Base-by-base conservation (phyloP, 768 basidiomycete genomes). In the Hypsizygus marmoreus region DNA sequence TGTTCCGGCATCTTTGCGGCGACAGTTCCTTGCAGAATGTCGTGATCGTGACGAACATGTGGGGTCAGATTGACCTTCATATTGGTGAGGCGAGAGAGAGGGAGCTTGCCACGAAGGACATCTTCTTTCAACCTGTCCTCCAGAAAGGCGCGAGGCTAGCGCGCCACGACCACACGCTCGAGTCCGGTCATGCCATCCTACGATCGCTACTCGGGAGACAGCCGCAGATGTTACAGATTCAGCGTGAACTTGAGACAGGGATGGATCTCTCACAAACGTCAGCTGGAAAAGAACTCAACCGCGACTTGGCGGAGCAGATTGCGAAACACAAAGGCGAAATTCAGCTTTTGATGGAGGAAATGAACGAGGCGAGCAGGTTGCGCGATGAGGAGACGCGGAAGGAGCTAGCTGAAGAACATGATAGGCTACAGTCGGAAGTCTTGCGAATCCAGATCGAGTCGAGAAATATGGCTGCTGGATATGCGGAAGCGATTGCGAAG, bases 111-210 rank as follows among this genome's bases (percentile, higher is more conserved):
- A 52, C 51, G 4, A 61, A 65, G 30, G 65, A 66, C 47, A 67
- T 67, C 28, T 82, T 80, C 59, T 82, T 80, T 64, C 77, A 79
- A 43, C 67, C 71, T 9, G 76, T 70, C 2, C 62, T 81, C 9
- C 71, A 75, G 17, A 75, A 74, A 54, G 75, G 77, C 14, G 78
- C 79, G 1, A 55, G 58, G 7, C 46, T 80, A 5, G 51, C 67
- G 10, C 74, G 79, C 13, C 75, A 80, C 45, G 48, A 59, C 26
- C 69, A 69, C 33, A 71, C 68, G 1, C 43, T 67, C 4, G 51
- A 66, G 13, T 77, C 76, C 2, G 74, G 76, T 0, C 69, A 66
- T 0, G 49, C 53, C 8, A 68, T 81, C 41, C 49, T 84, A 0
- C 68, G 69, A 4, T 63, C 66, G 24, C 58, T 84, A 47, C 51